These are phyloP conservation scores for Teratosphaeria zuluensis DNA, from an alignment of 2,329 filamentous ascomycete species.

Conservation along the genomic window DNA sequence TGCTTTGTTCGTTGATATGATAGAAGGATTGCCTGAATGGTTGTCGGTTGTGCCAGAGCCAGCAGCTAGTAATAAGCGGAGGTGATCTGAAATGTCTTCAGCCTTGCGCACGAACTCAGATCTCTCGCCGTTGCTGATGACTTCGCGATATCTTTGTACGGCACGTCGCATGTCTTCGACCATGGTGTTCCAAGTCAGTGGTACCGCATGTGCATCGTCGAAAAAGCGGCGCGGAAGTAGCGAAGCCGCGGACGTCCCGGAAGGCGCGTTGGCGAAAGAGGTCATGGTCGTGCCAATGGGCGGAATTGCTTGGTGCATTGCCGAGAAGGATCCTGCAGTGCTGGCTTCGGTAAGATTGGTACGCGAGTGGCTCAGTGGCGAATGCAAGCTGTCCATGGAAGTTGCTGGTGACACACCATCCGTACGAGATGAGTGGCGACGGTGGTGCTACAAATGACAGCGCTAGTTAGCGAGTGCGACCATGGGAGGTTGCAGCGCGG, in stretches of 20 bases:
- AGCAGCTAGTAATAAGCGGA: conserved; percentile 85
- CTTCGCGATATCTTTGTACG: conserved; percentile 80
- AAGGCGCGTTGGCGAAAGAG: conserved; percentile 44
- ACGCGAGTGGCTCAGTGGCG: conserved; percentile 49
- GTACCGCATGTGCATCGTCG: conserved; percentile 71
- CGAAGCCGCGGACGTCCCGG: conserved; percentile 23
- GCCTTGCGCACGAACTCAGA: conserved; percentile 87
- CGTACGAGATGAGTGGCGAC: conserved; percentile 55
- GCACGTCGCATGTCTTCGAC: conserved; percentile 88
- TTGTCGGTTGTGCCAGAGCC: conserved; percentile 97
- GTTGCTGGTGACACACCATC: conserved; percentile 74
- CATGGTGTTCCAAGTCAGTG: conserved; percentile 79
- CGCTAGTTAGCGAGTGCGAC: conserved; percentile 1
- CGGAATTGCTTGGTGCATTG: conserved; percentile 34
- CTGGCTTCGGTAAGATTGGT: conserved; percentile 41
- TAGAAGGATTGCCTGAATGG: conserved; percentile 96
- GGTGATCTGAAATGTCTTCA: conserved; percentile 96
- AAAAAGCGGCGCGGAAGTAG: conserved; percentile 74
- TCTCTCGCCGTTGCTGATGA: conserved; percentile 71
- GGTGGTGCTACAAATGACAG: conserved; percentile 40
- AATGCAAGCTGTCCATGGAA: conserved; percentile 84
- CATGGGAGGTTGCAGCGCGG: conserved; percentile 1
- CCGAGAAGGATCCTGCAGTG: conserved; percentile 39
- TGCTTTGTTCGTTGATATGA: conserved; percentile 96
- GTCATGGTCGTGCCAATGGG: conserved; percentile 43